Evolutionary conservation across 805 yeast genomes (phyloP), one percentile per base, ranked within the genome.

Genomic region (Nakazawaea populi): DNA sequence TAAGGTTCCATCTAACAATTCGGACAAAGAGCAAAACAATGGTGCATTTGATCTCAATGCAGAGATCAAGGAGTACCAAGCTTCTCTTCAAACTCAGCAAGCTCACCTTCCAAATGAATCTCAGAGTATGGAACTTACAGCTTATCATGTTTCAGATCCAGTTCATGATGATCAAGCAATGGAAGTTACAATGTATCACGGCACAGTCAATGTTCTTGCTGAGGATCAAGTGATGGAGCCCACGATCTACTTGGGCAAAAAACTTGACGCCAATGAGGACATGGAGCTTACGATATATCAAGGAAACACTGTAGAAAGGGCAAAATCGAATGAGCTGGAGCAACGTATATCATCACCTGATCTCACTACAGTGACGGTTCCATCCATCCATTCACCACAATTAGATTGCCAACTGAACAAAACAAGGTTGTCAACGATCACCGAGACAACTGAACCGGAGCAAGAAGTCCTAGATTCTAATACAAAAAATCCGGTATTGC

Each of bases 401-500:
- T 32, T 11, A 32, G 11, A 32, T 9, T 11, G 11, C 35, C 11
- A 44, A n/a, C 28, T 34, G 14, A 18, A 37, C 18, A 8, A 12
- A 46, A 35, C 7, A 4, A 6, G 31, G 11, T 30, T 35, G 12
- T 12, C 47, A 7, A 37, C 40, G 40, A 37, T 37, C 10, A 37
- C 40, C 30, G 52, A 47, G 39, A 40, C 31, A 18, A 56, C 54
- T 2, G 58, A 55, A n/a, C 42, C 67, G 11, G 52, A 53, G 39
- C 52, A 54, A 18, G 47, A 52, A 12, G 54, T 43, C n/a, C 37
- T 38, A 18, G 42, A 38, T 6, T 10, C 36, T 37, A 49, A 8
- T 32, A 30, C 30, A n/a, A 44, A 43, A 27, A 52, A 40, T 14
- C 51, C 45, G 10, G 5, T 31, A 31, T 31, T 42, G 27, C 46